Evolutionary conservation across 371 early-diverging fungal species (phyloP).

Genomic region (Dinochytrium kinnereticum): DNA sequence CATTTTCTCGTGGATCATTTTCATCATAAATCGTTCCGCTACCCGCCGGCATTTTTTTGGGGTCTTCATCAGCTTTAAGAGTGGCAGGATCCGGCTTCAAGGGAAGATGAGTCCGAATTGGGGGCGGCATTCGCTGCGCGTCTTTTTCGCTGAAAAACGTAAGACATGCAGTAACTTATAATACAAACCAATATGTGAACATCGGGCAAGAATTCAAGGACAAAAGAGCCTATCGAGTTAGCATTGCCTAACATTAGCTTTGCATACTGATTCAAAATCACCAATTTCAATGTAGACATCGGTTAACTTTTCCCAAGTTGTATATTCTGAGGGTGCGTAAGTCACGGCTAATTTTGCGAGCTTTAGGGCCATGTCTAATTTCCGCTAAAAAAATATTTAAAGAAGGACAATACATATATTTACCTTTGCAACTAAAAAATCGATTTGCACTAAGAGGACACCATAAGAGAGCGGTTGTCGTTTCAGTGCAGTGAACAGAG

Average conservation of each 20-base stretch:
- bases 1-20: conserved; percentile 73
- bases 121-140: conserved; percentile 89
- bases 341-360: conserved; percentile 92
- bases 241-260: conserved; percentile 39
- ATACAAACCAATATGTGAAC: conserved; percentile 75
- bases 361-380: conserved; percentile 74
- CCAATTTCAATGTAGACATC: conserved; percentile 86
- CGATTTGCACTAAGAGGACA: conserved; percentile 84
- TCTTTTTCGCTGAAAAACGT: conserved; percentile 71
- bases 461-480: conserved; percentile 79
- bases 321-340: conserved; percentile 91
- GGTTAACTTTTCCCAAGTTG: conserved; percentile 93
- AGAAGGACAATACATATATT: neutral
- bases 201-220: conserved; percentile 96
- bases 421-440: conserved; percentile 81
- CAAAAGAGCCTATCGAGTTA: conserved; percentile 82
- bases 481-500: conserved; percentile 80
- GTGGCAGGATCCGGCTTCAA: conserved; percentile 69
- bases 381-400: conserved; percentile 36
- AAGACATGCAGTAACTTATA: neutral
- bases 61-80: conserved; percentile 49
- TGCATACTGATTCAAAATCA: conserved; percentile 73
- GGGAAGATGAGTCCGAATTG: conserved; percentile 79
- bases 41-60: conserved; percentile 36
- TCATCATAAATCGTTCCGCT: conserved; percentile 66